Conservation (phyloP, 352 stramenopile genomes). For the Elongisporangium anandrum region DNA sequence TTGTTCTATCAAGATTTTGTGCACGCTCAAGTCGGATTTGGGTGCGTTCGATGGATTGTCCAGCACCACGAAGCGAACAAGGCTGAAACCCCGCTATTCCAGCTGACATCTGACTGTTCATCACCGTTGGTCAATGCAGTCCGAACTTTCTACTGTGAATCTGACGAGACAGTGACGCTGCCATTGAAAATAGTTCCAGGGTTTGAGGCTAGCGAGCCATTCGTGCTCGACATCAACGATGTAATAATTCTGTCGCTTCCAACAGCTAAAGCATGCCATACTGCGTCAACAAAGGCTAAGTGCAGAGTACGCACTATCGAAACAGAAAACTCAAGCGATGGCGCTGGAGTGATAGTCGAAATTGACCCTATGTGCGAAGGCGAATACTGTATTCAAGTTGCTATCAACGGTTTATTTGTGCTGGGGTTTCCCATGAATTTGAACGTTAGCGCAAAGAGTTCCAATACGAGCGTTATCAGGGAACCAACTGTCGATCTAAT, state of each 20-base stretch:
- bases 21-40: slow-evolving; percentile 4
- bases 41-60: slow-evolving; percentile 5
- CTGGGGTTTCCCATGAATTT: background rate
- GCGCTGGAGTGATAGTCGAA: background rate
- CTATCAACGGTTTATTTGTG: background rate
- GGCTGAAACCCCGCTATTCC: background rate
- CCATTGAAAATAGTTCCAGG: background rate
- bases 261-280: background rate
- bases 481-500: background rate
- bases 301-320: background rate
- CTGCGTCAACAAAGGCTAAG: background rate
- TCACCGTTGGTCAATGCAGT: background rate
- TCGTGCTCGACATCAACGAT: background rate
- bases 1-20: background rate
- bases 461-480: background rate
- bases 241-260: background rate
- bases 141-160: background rate
- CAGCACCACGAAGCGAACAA: background rate
- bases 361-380: background rate
- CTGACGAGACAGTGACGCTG: background rate
- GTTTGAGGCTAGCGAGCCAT: background rate
- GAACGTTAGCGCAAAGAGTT: background rate
- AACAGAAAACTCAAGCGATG: background rate
- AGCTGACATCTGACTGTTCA: background rate
- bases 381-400: background rate